phyloP scores from a whole-genome alignment of 225 moss, liverwort and hornwort species.

The Antitrichia curtipendula region DNA sequence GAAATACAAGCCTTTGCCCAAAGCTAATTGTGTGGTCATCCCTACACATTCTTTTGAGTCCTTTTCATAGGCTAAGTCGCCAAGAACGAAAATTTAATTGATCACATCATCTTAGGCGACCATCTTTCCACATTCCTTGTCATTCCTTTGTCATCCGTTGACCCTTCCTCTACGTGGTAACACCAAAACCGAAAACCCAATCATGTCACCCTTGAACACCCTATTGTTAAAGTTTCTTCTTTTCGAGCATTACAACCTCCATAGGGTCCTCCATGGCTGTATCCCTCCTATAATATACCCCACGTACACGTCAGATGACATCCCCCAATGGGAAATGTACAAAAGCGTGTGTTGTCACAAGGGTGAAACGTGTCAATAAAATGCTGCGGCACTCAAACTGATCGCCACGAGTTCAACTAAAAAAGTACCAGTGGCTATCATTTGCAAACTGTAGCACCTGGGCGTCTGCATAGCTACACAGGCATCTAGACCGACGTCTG shows the following conservation, averaged over 20 bases:
- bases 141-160: background rate
- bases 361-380: background rate
- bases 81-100: background rate
- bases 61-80: background rate
- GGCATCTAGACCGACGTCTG: background rate
- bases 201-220: background rate
- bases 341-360: too few species aligned
- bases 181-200: background rate
- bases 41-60: background rate
- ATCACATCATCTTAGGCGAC: background rate
- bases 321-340: too few species aligned
- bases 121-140: background rate
- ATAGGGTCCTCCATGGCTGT: background rate
- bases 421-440: background rate
- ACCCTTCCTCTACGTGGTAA: fast-evolving
- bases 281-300: background rate
- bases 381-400: background rate
- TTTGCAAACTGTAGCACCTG: background rate
- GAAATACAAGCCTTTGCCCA: background rate
- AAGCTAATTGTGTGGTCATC: too few species aligned
- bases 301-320: background rate
- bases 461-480: background rate
- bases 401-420: background rate
- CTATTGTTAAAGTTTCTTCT: fast-evolving
- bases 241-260: fast-evolving